Evolutionary conservation across 441 rosid genomes (phyloP).

Genomic region (Brassica hybrid): DNA sequence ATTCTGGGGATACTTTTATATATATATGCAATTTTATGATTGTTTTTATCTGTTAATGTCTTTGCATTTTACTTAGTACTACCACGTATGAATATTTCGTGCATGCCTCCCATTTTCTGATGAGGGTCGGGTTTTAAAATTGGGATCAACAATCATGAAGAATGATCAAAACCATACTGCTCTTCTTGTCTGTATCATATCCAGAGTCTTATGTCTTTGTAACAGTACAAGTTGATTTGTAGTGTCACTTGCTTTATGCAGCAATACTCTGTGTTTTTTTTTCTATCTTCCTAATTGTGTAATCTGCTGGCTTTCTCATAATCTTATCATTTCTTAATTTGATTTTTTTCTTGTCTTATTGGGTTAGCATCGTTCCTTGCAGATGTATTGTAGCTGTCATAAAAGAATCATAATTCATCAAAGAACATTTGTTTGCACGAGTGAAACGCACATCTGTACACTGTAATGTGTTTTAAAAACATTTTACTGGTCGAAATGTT

Average conservation of each 20-base stretch:
- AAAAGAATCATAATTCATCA: background rate
- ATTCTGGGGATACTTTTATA: too few species aligned
- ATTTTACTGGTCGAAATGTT: constrained; percentile 59
- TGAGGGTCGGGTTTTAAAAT: background rate
- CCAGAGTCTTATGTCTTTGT: background rate
- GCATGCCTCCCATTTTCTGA: too few species aligned
- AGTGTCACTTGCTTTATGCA: background rate
- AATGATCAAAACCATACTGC: background rate
- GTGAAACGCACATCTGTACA: constrained; percentile 34
- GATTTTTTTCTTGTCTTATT: background rate
- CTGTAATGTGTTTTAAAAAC: constrained; percentile 16
- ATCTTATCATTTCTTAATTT: background rate
- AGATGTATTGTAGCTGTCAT: background rate
- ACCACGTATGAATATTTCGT: background rate
- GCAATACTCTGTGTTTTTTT: background rate
- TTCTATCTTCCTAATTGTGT: background rate
- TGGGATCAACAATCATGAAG: background rate
- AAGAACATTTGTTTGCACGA: constrained; percentile 1
- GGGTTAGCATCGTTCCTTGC: background rate
- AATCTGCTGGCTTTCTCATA: background rate
- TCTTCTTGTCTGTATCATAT: background rate
- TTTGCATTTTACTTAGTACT: background rate
- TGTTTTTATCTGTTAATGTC: too few species aligned
- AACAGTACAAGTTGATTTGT: background rate
- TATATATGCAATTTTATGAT: too few species aligned